Percentiles rank a stretch among this genome's conserved stretches.
Evolutionary conservation across 1,139 yeast genomes (phyloP).

Genomic region (Suhomyces coccinellae): DNA sequence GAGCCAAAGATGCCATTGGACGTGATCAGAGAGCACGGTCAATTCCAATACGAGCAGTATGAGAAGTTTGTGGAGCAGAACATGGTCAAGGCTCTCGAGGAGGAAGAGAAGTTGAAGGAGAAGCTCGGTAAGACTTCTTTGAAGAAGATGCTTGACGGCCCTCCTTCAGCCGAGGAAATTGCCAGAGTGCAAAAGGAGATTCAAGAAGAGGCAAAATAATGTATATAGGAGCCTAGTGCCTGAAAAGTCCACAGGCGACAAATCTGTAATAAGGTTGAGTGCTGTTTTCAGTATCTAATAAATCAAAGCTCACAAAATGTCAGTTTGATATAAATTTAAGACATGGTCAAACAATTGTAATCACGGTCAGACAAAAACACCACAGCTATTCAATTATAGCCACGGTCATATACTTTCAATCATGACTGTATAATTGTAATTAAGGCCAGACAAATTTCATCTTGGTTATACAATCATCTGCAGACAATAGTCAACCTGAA

Average conservation of each 20-base stretch:
- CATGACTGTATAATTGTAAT: no score
- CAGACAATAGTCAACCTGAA: no score
- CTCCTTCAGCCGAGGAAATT: conserved; percentile 83
- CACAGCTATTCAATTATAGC: no score
- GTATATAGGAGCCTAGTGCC: conserved; percentile 6
- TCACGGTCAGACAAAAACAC: no score
- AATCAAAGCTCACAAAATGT: no score
- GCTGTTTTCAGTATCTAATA: no score
- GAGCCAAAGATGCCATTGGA: conserved; percentile 90
- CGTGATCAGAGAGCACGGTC: conserved; percentile 88
- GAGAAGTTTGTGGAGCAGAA: conserved; percentile 82
- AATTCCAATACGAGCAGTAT: conserved; percentile 82
- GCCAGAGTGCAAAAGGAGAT: conserved; percentile 60
- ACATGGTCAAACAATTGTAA: no score
- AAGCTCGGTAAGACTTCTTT: conserved; percentile 78
- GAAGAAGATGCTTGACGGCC: conserved; percentile 81
- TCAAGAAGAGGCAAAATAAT: conserved; percentile 7
- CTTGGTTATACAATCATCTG: no score
- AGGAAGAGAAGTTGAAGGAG: conserved; percentile 77
- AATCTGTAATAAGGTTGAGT: background rate
- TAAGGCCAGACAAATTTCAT: no score
- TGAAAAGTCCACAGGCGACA: background rate
- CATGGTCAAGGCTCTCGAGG: conserved; percentile 82
- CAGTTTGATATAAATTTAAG: no score
- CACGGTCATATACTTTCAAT: no score